Conservation (phyloP, 2,329 filamentous ascomycete genomes). For the Epichloe brachyelytri region DNA sequence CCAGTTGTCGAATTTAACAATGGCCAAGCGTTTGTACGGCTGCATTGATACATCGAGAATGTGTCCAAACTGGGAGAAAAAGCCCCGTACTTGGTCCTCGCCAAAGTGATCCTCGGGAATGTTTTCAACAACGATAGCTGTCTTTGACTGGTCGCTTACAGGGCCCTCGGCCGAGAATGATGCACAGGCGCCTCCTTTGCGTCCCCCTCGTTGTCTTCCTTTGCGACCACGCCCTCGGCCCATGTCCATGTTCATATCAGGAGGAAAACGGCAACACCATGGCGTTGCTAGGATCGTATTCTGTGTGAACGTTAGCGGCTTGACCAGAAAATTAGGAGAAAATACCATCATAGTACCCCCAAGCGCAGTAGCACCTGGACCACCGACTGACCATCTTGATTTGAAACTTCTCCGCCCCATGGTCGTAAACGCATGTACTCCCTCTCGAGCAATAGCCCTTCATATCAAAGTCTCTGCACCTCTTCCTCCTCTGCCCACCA, state of each 20-base stretch:
- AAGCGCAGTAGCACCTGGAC: not conserved
- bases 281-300: constrained; percentile 22
- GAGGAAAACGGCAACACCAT: constrained; percentile 10
- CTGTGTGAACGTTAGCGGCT: constrained; percentile 7
- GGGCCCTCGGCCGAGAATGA: constrained; percentile 53
- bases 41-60: constrained; percentile 54
- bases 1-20: constrained; percentile 57
- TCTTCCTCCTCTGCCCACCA: constrained; percentile 18
- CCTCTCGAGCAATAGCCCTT: constrained; percentile 62
- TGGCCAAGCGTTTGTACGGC: constrained; percentile 50
- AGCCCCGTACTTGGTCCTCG: constrained; percentile 51
- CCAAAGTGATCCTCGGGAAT: constrained; percentile 60
- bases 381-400: constrained; percentile 15
- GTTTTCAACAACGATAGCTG: constrained; percentile 61
- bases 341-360: no score
- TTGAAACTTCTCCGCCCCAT: constrained; percentile 28
- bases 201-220: constrained; percentile 23
- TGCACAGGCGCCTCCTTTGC: constrained; percentile 30
- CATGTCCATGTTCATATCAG: constrained; percentile 15
- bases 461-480: constrained; percentile 58
- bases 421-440: constrained; percentile 55
- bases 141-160: constrained; percentile 48
- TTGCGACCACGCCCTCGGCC: constrained; percentile 23
- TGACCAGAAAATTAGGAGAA: not conserved
- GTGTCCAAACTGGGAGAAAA: constrained; percentile 60